Conservation (phyloP, 345 rosid genomes). For the Heritiera fomes region DNA sequence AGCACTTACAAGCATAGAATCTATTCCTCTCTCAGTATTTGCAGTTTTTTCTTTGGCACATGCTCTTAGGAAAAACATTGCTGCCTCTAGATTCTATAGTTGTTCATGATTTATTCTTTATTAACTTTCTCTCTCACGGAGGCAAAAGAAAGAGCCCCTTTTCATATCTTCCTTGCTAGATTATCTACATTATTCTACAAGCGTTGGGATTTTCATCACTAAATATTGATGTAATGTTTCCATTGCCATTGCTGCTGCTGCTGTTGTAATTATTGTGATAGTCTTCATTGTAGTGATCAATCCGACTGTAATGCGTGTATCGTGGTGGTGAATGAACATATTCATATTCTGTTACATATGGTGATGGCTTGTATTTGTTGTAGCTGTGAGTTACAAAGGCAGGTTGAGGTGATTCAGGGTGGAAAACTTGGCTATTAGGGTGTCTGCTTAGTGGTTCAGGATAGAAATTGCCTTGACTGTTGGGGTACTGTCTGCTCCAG, state of each 20-base stretch:
- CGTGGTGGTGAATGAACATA: conserved; percentile 39
- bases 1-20: conserved; percentile 34
- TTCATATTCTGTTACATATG: conserved; percentile 54
- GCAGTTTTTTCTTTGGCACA: neutral
- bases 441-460: conserved; percentile 22
- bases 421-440: conserved; percentile 29
- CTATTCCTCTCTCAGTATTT: conserved; percentile 34
- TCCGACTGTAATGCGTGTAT: conserved; percentile 31
- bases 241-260: conserved; percentile 29
- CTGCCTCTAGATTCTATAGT: conserved; percentile 16
- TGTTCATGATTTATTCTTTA: conserved; percentile 24
- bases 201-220: conserved; percentile 81
- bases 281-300: conserved; percentile 41
- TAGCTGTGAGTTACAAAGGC: conserved; percentile 53
- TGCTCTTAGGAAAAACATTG: conserved; percentile 22
- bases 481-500: conserved; percentile 17
- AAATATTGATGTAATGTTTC: conserved; percentile 61
- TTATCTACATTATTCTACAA: conserved; percentile 46
- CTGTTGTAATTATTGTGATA: conserved; percentile 33
- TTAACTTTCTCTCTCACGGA: conserved; percentile 12
- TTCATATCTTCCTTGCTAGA: neutral
- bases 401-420: conserved; percentile 34
- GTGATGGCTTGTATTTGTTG: conserved; percentile 56
- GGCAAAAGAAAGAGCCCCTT: conserved; percentile 24
- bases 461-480: conserved; percentile 2